Evolutionary conservation across 169 alveolate species (phyloP).

Genomic region (Eimeria maxima): DNA sequence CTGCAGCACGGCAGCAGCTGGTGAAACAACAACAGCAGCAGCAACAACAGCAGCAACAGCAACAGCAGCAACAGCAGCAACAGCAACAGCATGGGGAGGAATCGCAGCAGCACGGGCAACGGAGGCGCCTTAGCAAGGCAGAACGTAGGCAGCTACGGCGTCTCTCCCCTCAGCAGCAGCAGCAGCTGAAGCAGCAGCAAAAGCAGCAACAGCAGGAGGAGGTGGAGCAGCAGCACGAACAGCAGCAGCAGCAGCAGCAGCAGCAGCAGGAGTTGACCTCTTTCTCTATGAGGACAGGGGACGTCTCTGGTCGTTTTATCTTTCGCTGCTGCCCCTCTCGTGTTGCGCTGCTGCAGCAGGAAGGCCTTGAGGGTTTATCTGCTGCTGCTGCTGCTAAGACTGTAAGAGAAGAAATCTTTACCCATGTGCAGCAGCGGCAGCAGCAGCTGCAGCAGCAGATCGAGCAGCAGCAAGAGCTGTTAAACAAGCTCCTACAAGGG

Average conservation of each 20-base stretch:
- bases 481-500: not conserved
- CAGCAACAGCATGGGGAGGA: not conserved
- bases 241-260: slow-evolving; percentile 30
- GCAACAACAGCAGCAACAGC: not conserved
- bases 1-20: slow-evolving; percentile 62
- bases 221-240: slow-evolving; percentile 38
- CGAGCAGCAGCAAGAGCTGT: not conserved
- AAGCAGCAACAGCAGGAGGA: not conserved
- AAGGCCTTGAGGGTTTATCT: slow-evolving; percentile 52
- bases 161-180: slow-evolving; percentile 3
- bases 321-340: slow-evolving; percentile 15
- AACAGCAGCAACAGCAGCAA: not conserved
- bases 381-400: slow-evolving; percentile 41
- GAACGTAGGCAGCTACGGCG: slow-evolving; percentile 63
- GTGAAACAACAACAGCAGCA: not conserved
- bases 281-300: not conserved
- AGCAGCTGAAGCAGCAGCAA: slow-evolving; percentile 61
- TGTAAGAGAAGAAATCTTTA: slow-evolving; percentile 24
- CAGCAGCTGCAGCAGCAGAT: slow-evolving; percentile 74
- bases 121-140: slow-evolving; percentile 31
- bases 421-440: slow-evolving; percentile 52
- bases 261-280: slow-evolving; percentile 46
- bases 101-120: slow-evolving; percentile 19
- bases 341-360: slow-evolving; percentile 77
- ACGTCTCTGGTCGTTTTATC: slow-evolving; percentile 13